Conservation (phyloP, 345 rosid genomes). For the Raphanus raphanistrum region DNA sequence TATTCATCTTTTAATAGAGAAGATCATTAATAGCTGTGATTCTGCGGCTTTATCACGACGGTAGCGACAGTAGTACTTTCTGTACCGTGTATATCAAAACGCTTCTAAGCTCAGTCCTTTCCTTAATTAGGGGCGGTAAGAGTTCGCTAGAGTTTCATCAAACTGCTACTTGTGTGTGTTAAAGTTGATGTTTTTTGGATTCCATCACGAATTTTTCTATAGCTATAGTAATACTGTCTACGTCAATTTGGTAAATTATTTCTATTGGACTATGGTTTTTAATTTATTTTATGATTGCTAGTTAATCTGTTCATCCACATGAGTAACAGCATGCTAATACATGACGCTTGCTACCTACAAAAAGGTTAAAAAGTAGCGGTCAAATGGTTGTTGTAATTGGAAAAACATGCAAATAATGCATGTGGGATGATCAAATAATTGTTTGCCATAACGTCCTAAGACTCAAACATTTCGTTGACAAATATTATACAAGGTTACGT, state of each 20-base stretch:
- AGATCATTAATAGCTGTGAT: conserved; percentile 46
- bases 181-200: background rate
- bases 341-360: background rate
- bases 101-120: conserved; percentile 39
- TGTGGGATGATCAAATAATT: conserved; percentile 32
- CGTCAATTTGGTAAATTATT: background rate
- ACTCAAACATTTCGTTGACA: conserved; percentile 17
- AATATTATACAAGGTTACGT: background rate
- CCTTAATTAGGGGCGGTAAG: too few species aligned
- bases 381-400: conserved; percentile 23
- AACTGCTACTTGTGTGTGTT: background rate
- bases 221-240: background rate
- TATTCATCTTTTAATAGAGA: too few species aligned
- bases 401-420: conserved; percentile 28
- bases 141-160: background rate
- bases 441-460: conserved; percentile 27
- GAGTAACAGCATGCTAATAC: background rate
- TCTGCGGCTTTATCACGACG: conserved; percentile 69
- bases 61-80: conserved; percentile 49
- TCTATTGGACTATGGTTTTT: background rate
- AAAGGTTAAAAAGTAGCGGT: conserved; percentile 20
- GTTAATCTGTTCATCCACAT: conserved; percentile 6
- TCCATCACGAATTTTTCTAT: conserved; percentile 1
- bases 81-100: conserved; percentile 73
- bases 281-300: background rate